Percentiles rank a stretch among this genome's conserved stretches.
These are phyloP conservation scores for Colletotrichum australisinense DNA, from an alignment of 2,329 filamentous ascomycete genomes.

Conservation along the genomic window DNA sequence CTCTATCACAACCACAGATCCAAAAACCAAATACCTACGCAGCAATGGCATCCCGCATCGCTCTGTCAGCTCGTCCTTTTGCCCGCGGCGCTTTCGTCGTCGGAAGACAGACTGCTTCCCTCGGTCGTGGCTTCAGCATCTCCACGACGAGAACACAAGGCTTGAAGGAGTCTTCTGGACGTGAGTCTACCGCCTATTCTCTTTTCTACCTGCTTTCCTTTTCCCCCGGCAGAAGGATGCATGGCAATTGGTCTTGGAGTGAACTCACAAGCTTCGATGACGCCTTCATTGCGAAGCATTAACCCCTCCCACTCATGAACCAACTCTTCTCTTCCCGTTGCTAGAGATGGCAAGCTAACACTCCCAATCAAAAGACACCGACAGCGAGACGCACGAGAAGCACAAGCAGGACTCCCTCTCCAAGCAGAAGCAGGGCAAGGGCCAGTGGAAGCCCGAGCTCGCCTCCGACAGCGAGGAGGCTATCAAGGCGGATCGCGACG, in stretches of 20 bases:
- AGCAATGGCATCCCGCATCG: conserved; percentile 47
- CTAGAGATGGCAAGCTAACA: conserved; percentile 40
- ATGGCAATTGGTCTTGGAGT: not conserved
- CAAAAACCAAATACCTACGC: not conserved
- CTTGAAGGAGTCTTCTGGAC: conserved; percentile 51
- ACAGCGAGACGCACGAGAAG: conserved; percentile 65
- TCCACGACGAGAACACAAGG: conserved; percentile 43
- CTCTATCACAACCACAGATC: not conserved
- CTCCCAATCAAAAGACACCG: conserved; percentile 42
- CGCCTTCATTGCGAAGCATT: not conserved
- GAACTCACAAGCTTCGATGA: not conserved
- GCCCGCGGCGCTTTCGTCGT: conserved; percentile 39
- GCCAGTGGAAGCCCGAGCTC: conserved; percentile 81
- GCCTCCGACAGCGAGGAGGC: conserved; percentile 84
- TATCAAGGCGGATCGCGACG: conserved; percentile 73
- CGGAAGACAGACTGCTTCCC: conserved; percentile 38
- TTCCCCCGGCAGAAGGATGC: not conserved
- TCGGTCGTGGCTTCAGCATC: conserved; percentile 41
- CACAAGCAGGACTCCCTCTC: conserved; percentile 71
- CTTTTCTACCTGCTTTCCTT: not conserved
- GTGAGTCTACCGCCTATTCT: conserved; percentile 41
- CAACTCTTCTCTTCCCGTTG: not conserved
- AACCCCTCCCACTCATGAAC: not conserved
- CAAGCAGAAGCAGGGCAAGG: conserved; percentile 77
- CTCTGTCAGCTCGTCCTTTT: conserved; percentile 40